A percentile compares a stretch with the other conserved stretches of the same genome.
phyloP scores from a whole-genome alignment of 2,329 filamentous ascomycete genomes.

The Arthrocladium fulminans region DNA sequence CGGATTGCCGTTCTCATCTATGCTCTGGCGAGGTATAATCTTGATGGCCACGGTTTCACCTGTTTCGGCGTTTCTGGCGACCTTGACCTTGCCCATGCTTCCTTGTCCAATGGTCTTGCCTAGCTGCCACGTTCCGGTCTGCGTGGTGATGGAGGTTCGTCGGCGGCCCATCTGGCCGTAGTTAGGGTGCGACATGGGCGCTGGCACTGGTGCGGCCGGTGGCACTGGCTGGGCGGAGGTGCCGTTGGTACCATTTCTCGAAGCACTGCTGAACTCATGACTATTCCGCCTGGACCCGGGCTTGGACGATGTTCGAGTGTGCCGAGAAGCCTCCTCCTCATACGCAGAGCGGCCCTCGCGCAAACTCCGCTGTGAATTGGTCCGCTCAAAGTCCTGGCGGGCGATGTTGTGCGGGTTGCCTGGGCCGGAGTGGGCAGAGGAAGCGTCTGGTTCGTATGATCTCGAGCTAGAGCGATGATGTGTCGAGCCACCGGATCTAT shows the following conservation, averaged over 20 bases:
- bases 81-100: slow-evolving; percentile 98
- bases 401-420: slow-evolving; percentile 44
- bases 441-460: slow-evolving; percentile 34
- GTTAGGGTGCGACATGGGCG: slow-evolving; percentile 34
- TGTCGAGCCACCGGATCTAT: slow-evolving; percentile 32
- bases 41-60: slow-evolving; percentile 96
- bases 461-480: slow-evolving; percentile 31
- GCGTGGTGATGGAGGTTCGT: slow-evolving; percentile 77
- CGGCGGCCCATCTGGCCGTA: slow-evolving; percentile 37
- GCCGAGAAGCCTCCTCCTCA: slow-evolving; percentile 48
- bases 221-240: slow-evolving; percentile 42
- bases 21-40: slow-evolving; percentile 84
- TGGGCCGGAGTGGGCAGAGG: slow-evolving; percentile 39
- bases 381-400: slow-evolving; percentile 65
- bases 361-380: slow-evolving; percentile 55
- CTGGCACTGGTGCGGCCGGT: slow-evolving; percentile 35
- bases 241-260: slow-evolving; percentile 45
- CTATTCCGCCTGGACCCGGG: slow-evolving; percentile 36
- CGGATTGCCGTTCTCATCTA: slow-evolving; percentile 65
- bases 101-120: slow-evolving; percentile 96
- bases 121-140: slow-evolving; percentile 85
- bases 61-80: slow-evolving; percentile 81
- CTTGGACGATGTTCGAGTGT: slow-evolving; percentile 33
- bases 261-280: slow-evolving; percentile 39
- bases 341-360: slow-evolving; percentile 48